These are phyloP conservation scores for Maudiozyma bulderi DNA, from an alignment of 805 yeast species.

Conservation along the genomic window DNA sequence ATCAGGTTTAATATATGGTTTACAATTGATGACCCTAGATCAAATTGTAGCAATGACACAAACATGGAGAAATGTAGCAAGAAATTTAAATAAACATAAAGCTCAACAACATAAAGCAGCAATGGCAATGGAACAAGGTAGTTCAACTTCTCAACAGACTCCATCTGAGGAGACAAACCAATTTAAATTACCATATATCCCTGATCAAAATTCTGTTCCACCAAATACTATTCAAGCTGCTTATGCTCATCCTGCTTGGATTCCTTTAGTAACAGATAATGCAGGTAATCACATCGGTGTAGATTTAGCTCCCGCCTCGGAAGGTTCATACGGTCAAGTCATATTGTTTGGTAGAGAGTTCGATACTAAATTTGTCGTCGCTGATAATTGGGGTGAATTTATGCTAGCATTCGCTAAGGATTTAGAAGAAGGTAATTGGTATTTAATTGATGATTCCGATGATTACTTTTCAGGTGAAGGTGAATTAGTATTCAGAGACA, in stretches of 20 bases:
- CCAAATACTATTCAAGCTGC: constrained; percentile 60
- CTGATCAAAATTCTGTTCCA: constrained; percentile 64
- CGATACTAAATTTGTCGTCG: constrained; percentile 79
- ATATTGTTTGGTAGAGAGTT: constrained; percentile 90
- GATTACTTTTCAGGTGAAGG: constrained; percentile 68
- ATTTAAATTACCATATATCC: constrained; percentile 34
- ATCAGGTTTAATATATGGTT: constrained; percentile 70
- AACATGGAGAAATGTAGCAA: constrained; percentile 73
- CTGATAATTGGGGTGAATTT: constrained; percentile 85
- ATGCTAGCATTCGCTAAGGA: constrained; percentile 76
- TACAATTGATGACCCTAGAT: constrained; percentile 71
- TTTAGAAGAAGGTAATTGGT: constrained; percentile 74
- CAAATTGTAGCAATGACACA: constrained; percentile 71
- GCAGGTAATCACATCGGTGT: constrained; percentile 88
- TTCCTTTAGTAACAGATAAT: constrained; percentile 80
- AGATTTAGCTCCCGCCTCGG: constrained; percentile 74
- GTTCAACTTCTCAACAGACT: constrained; percentile 2
- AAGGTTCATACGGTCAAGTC: constrained; percentile 82
- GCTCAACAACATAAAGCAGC: background rate
- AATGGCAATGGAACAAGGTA: background rate
- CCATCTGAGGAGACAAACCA: constrained; percentile 14
- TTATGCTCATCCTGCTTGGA: constrained; percentile 88
- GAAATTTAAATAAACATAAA: constrained; percentile 27
- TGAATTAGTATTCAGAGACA: constrained; percentile 60
- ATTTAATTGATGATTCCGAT: constrained; percentile 53